Evolutionary conservation across 2,329 filamentous ascomycete species (phyloP).

Genomic region (Colletotrichum paranaense): DNA sequence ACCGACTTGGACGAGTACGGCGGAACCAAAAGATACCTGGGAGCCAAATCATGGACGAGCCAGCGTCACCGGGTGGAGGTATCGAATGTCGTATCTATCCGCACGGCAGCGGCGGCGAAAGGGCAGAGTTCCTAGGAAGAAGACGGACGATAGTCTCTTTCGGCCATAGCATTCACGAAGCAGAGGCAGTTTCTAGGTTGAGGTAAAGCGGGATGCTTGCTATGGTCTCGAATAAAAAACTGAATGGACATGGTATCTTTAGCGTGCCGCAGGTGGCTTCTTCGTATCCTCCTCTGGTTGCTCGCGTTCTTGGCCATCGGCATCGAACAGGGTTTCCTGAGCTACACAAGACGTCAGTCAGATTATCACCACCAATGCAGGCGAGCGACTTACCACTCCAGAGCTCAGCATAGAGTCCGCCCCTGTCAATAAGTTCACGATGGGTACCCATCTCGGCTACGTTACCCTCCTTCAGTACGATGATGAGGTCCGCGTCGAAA

Average conservation of each 20-base stretch:
- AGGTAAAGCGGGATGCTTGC: not conserved
- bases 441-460: constrained; percentile 95
- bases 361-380: accelerated
- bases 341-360: constrained; percentile 52
- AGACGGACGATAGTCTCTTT: constrained; percentile 16
- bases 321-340: constrained; percentile 70
- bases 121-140: not conserved
- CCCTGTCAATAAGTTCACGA: constrained; percentile 80
- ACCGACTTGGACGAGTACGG: not conserved
- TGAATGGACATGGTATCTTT: not conserved
- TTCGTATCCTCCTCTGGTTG: constrained; percentile 58
- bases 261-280: constrained; percentile 5
- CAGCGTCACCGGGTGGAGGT: constrained; percentile 2
- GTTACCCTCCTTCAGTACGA: constrained; percentile 84
- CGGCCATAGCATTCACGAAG: not conserved
- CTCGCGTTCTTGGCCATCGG: constrained; percentile 56
- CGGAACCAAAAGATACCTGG: not conserved
- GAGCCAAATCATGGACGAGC: not conserved
- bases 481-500: constrained; percentile 91
- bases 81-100: not conserved
- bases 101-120: not conserved
- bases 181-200: not conserved
- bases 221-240: not conserved
- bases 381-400: constrained; percentile 79
- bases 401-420: constrained; percentile 86